These are phyloP conservation scores for Arthroderma sp. DNA, from an alignment of 2,329 filamentous ascomycete genomes.

Conservation along the genomic window DNA sequence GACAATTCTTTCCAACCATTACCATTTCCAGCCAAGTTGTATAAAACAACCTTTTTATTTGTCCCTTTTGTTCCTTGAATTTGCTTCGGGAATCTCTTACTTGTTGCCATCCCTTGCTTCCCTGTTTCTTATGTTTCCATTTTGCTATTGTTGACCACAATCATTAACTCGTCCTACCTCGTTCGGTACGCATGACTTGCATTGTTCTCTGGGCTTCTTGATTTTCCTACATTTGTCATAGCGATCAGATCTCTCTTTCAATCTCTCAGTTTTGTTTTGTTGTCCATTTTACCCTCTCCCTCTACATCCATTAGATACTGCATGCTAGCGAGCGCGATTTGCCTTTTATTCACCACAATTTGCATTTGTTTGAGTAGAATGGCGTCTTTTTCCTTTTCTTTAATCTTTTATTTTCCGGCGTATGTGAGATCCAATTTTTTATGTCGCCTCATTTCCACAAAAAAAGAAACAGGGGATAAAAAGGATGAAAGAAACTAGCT, in stretches of 20 bases:
- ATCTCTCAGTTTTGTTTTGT: background rate
- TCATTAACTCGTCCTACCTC: background rate
- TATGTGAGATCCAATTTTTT: no score
- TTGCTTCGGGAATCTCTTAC: background rate
- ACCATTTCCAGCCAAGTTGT: background rate
- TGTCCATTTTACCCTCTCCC: background rate
- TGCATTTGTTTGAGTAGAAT: no score
- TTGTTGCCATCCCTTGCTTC: background rate
- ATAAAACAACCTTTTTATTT: background rate
- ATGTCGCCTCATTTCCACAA: no score
- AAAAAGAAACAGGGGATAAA: no score
- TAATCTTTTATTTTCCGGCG: no score
- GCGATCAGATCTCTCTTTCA: background rate
- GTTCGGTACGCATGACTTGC: background rate
- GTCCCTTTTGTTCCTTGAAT: background rate
- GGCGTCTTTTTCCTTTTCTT: no score
- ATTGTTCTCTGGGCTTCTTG: background rate
- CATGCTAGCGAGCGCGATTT: no score
- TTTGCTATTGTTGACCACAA: background rate
- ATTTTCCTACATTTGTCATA: background rate
- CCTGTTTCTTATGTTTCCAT: background rate
- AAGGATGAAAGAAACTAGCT: no score
- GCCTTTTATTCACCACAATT: no score
- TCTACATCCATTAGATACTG: no score
- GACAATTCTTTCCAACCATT: background rate